These are phyloP conservation scores for Yamadazyma trypodendri DNA, from an alignment of 1,139 yeast species.

Conservation along the genomic window DNA sequence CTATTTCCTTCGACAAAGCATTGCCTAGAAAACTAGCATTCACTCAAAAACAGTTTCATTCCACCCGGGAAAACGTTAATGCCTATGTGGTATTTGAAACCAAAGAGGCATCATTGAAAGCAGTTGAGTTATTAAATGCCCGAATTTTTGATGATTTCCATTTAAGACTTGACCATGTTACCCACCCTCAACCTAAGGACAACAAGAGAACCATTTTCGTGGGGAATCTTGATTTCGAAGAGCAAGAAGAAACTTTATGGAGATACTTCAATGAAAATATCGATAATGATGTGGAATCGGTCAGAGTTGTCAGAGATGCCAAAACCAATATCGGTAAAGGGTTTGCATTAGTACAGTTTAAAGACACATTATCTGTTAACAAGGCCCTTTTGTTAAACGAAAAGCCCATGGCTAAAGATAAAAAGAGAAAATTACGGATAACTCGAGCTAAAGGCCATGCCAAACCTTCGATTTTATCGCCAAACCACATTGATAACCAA, in stretches of 20 bases:
- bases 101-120: slow-evolving; percentile 50
- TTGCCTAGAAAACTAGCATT: slow-evolving; percentile 92
- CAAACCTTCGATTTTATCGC: slow-evolving; percentile 45
- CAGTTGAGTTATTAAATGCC: slow-evolving; percentile 62
- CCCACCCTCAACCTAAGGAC: slow-evolving; percentile 87
- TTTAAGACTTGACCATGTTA: slow-evolving; percentile 84
- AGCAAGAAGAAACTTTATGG: slow-evolving; percentile 88
- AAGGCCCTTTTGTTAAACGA: slow-evolving; percentile 80
- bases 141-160: slow-evolving; percentile 68
- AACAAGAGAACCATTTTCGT: slow-evolving; percentile 84
- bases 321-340: slow-evolving; percentile 97
- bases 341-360: slow-evolving; percentile 92
- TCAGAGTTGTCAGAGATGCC: slow-evolving; percentile 85
- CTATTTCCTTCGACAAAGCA: slow-evolving; percentile 85
- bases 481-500: slow-evolving; percentile 42
- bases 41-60: slow-evolving; percentile 75
- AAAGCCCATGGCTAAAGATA: slow-evolving; percentile 53
- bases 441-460: slow-evolving; percentile 68
- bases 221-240: slow-evolving; percentile 93
- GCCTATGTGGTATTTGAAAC: slow-evolving; percentile 80
- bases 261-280: slow-evolving; percentile 62
- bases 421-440: slow-evolving; percentile 71
- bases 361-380: slow-evolving; percentile 75
- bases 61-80: slow-evolving; percentile 76
- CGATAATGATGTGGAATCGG: slow-evolving; percentile 77